Conservation (phyloP, 805 yeast species). For the Candida nemodendra region DNA sequence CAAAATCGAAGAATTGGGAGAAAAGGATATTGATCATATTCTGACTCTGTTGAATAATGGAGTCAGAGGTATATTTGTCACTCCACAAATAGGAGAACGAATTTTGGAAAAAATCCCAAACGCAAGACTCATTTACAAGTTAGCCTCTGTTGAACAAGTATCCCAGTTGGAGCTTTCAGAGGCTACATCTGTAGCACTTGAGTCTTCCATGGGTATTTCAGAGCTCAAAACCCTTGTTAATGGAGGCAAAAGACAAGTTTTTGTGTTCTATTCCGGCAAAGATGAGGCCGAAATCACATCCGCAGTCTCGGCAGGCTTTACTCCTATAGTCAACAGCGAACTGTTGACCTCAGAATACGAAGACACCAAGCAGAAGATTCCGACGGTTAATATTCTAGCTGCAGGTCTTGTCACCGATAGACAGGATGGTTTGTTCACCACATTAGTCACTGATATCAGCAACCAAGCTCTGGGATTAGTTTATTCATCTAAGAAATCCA, state of each 20-base stretch:
- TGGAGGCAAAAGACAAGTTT: constrained; percentile 18
- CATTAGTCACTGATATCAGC: constrained; percentile 70
- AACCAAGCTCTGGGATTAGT: constrained; percentile 85
- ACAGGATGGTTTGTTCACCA: constrained; percentile 78
- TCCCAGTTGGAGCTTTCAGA: constrained; percentile 18
- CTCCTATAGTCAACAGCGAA: constrained; percentile 33
- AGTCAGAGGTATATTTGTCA: constrained; percentile 26
- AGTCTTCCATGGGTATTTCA: constrained; percentile 17
- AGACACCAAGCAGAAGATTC: constrained; percentile 31
- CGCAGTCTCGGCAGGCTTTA: constrained; percentile 34
- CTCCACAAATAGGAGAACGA: constrained; percentile 13
- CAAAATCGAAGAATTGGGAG: constrained; percentile 14
- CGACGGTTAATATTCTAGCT: constrained; percentile 40
- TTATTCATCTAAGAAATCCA: constrained; percentile 81
- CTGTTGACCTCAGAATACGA: constrained; percentile 36
- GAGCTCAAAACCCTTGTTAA: constrained; percentile 11
- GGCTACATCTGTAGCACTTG: constrained; percentile 21
- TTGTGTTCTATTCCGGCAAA: constrained; percentile 11
- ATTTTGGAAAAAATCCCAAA: constrained; percentile 33
- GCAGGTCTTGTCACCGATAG: constrained; percentile 74
- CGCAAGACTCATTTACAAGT: constrained; percentile 31
- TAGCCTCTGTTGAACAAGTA: constrained; percentile 17
- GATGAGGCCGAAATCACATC: constrained; percentile 17
- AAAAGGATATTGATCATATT: constrained; percentile 18
- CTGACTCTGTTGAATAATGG: constrained; percentile 33